phyloP scores from a whole-genome alignment of 2,329 filamentous ascomycete species.

The Phyllosticta capitalensis region DNA sequence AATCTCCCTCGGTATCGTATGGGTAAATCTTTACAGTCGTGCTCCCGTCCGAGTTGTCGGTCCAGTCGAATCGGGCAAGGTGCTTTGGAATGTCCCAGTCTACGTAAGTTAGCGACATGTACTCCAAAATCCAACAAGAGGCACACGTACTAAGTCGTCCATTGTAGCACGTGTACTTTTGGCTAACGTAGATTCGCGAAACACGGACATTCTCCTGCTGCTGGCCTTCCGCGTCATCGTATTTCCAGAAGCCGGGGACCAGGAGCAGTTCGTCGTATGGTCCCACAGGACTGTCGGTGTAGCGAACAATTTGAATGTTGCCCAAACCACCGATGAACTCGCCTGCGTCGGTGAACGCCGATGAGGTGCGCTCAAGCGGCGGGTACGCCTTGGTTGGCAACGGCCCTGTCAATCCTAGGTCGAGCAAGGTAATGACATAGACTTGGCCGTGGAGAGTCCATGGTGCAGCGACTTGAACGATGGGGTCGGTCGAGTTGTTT shows the following conservation, averaged over 20 bases:
- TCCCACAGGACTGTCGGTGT: constrained; percentile 24
- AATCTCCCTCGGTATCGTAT: not conserved
- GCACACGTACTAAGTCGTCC: not conserved
- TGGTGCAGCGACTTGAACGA: not conserved
- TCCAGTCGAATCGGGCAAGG: constrained; percentile 22
- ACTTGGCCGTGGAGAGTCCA: not conserved
- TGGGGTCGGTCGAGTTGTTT: not conserved
- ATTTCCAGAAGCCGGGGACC: constrained; percentile 20
- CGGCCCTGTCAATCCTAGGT: not conserved
- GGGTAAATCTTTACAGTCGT: not conserved
- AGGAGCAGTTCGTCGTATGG: constrained; percentile 26
- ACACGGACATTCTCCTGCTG: not conserved
- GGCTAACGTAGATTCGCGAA: not conserved
- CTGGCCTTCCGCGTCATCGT: not conserved
- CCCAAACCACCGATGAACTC: constrained; percentile 22
- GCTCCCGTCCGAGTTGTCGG: not conserved
- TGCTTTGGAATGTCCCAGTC: constrained; percentile 29
- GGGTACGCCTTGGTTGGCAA: not conserved
- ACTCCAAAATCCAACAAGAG: not conserved
- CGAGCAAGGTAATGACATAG: not conserved
- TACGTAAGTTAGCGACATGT: not conserved
- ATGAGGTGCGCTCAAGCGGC: not conserved
- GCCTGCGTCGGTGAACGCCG: constrained; percentile 7
- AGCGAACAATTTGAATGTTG: constrained; percentile 21
- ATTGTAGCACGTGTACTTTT: not conserved